Evolutionary conservation across 805 yeast species (phyloP).

Genomic region (Nakazawaea sp.): DNA sequence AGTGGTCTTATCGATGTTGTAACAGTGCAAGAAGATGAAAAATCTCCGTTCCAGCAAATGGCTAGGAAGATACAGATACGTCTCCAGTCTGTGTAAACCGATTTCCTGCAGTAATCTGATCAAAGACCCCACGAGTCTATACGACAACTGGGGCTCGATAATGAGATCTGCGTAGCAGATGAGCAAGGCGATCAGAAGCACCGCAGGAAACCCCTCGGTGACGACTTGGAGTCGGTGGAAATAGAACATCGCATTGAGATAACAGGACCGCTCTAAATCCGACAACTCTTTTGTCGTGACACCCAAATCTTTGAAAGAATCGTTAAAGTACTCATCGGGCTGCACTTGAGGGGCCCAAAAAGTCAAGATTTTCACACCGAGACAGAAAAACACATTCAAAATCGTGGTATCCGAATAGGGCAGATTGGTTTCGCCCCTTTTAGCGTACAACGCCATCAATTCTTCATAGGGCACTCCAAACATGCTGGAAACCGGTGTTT

Average conservation of each 20-base stretch:
- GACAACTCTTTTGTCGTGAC: not conserved
- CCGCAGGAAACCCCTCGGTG: slow-evolving; percentile 43
- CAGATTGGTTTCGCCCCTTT: slow-evolving; percentile 8
- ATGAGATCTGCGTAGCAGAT: slow-evolving; percentile 30
- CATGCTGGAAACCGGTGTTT: not conserved
- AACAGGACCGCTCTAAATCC: slow-evolving; percentile 14
- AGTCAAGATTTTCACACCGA: slow-evolving; percentile 2
- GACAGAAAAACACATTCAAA: slow-evolving; percentile 21
- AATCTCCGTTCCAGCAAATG: slow-evolving; percentile 32
- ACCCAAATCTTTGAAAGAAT: no score
- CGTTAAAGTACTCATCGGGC: no score
- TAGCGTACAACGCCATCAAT: slow-evolving; percentile 14
- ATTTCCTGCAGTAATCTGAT: slow-evolving; percentile 48
- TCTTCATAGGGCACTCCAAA: slow-evolving; percentile 14
- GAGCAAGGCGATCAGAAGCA: slow-evolving; percentile 46
- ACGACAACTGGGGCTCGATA: slow-evolving; percentile 33
- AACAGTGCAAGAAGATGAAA: slow-evolving; percentile 43
- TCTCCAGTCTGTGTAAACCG: slow-evolving; percentile 48
- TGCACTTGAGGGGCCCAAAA: slow-evolving; percentile 13
- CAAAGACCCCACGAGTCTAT: slow-evolving; percentile 35
- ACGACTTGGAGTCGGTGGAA: slow-evolving; percentile 42
- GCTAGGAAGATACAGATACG: slow-evolving; percentile 27
- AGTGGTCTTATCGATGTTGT: slow-evolving; percentile 35
- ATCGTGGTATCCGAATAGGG: slow-evolving; percentile 25
- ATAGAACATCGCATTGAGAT: slow-evolving; percentile 39